Evolutionary conservation across 2,329 filamentous ascomycete genomes (phyloP).

Genomic region (Nemania sp.): DNA sequence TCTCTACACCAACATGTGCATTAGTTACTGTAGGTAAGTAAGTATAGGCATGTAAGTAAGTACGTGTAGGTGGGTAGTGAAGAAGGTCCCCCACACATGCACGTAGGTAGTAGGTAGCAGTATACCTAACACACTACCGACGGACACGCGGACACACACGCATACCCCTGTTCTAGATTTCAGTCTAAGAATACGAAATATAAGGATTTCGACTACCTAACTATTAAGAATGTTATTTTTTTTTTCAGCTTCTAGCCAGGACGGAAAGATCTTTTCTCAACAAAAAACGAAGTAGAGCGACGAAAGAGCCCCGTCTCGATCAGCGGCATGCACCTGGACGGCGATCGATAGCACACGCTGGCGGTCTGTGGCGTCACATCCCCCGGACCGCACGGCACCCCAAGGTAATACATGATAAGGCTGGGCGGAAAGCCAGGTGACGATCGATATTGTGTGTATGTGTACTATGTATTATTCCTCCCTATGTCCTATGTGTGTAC

Average conservation of each 20-base stretch:
- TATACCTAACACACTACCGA: not conserved
- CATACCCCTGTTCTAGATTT: not conserved
- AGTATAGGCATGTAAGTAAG: not conserved
- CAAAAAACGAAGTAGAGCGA: not conserved
- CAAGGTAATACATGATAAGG: not conserved
- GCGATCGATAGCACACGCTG: constrained; percentile 3
- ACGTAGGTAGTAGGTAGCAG: constrained; percentile 16
- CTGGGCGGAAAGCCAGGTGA: constrained; percentile 20
- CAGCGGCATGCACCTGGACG: constrained; percentile 15
- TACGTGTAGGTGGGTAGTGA: not conserved
- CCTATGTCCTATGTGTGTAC: no score
- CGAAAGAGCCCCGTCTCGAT: constrained; percentile 1
- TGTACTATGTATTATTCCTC: no score
- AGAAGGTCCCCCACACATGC: constrained; percentile 22
- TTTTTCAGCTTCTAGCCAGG: constrained; percentile 24
- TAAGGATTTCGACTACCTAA: no score
- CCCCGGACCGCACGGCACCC: not conserved
- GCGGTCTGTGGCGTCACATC: not conserved
- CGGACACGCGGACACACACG: constrained; percentile 12
- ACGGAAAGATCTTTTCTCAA: not conserved
- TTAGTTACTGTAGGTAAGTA: constrained; percentile 28
- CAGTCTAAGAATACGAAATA: not conserved
- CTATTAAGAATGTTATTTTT: constrained; percentile 2
- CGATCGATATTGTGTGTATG: constrained; percentile 13
- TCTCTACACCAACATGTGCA: no score